Evolutionary conservation across 2,329 filamentous ascomycete genomes (phyloP).

Genomic region (Tolypocladium tundrense): DNA sequence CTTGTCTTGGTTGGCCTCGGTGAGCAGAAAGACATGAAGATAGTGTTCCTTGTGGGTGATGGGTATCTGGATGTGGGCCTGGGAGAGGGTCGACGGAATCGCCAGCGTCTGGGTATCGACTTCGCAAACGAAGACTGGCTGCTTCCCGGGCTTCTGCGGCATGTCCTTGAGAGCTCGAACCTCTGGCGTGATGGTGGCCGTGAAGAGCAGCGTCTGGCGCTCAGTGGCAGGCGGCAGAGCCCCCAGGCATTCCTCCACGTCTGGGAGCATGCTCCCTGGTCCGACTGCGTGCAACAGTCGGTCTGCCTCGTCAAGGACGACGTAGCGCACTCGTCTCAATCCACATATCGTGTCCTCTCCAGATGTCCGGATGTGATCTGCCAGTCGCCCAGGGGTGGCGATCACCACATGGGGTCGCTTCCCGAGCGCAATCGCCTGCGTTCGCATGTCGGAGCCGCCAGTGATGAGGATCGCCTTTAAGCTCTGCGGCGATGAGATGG

Average conservation of each 20-base stretch:
- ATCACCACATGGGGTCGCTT: slow-evolving; percentile 84
- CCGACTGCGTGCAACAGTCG: slow-evolving; percentile 65
- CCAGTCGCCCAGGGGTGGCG: slow-evolving; percentile 83
- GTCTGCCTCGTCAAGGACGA: slow-evolving; percentile 95
- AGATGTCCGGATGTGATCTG: slow-evolving; percentile 86
- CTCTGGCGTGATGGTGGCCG: slow-evolving; percentile 88
- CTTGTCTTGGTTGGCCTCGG: slow-evolving; percentile 62
- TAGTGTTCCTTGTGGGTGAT: slow-evolving; percentile 93
- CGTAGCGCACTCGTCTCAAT: slow-evolving; percentile 66
- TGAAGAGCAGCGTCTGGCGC: slow-evolving; percentile 92
- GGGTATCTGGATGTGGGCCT: slow-evolving; percentile 79
- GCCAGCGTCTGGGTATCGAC: slow-evolving; percentile 66
- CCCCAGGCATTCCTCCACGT: slow-evolving; percentile 79
- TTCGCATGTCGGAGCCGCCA: slow-evolving; percentile 84
- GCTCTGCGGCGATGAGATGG: slow-evolving; percentile 77
- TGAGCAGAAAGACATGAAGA: slow-evolving; percentile 78
- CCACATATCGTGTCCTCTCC: slow-evolving; percentile 85
- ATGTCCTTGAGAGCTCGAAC: slow-evolving; percentile 77
- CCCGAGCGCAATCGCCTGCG: slow-evolving; percentile 76
- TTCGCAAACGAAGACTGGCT: slow-evolving; percentile 81
- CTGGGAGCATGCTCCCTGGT: slow-evolving; percentile 83
- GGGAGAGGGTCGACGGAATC: slow-evolving; percentile 69
- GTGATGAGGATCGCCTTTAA: slow-evolving; percentile 86
- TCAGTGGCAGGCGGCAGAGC: slow-evolving; percentile 66
- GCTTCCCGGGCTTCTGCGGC: slow-evolving; percentile 57